Evolutionary conservation across 805 yeast species (phyloP).

Genomic region (Starmerella floris): DNA sequence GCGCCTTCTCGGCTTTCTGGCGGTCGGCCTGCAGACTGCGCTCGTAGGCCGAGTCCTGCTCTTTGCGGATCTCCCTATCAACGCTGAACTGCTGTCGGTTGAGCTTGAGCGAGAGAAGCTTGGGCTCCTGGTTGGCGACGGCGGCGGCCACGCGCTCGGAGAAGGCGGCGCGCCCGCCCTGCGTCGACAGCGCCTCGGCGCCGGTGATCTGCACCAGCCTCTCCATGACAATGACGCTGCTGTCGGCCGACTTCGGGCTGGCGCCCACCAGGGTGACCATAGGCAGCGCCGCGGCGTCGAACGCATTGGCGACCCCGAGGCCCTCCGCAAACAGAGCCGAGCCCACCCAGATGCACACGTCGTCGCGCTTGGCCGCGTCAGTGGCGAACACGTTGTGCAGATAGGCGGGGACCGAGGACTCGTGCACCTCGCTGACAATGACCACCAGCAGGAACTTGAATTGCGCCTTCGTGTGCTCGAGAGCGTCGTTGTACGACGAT

Average conservation of each 20-base stretch:
- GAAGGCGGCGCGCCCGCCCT: neutral
- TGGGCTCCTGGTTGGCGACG: slow-evolving; percentile 47
- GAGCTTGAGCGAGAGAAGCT: slow-evolving; percentile 44
- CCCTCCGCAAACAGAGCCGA: slow-evolving; percentile 71
- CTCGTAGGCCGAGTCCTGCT: slow-evolving; percentile 69
- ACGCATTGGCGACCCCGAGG: slow-evolving; percentile 62
- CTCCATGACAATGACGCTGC: slow-evolving; percentile 40
- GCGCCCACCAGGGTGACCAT: slow-evolving; percentile 64
- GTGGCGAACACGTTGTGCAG: slow-evolving; percentile 37
- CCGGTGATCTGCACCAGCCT: slow-evolving; percentile 31
- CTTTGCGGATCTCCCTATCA: slow-evolving; percentile 45
- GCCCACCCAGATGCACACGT: slow-evolving; percentile 76
- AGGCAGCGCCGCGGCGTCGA: slow-evolving; percentile 66
- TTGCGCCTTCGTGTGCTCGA: slow-evolving; percentile 53
- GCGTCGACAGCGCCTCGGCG: neutral
- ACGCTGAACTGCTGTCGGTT: slow-evolving; percentile 48
- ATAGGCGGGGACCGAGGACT: slow-evolving; percentile 38
- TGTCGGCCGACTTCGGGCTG: slow-evolving; percentile 34
- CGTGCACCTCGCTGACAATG: slow-evolving; percentile 60
- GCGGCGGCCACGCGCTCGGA: slow-evolving; percentile 40
- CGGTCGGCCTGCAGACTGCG: slow-evolving; percentile 57
- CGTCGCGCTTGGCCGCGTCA: slow-evolving; percentile 36
- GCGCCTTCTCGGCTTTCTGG: slow-evolving; percentile 27
- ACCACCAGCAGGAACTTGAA: slow-evolving; percentile 63
- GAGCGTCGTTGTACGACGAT: slow-evolving; percentile 56